Evolutionary conservation across 192 early-diverging fungal genomes (phyloP).

Genomic region (Backusella macrospora): DNA sequence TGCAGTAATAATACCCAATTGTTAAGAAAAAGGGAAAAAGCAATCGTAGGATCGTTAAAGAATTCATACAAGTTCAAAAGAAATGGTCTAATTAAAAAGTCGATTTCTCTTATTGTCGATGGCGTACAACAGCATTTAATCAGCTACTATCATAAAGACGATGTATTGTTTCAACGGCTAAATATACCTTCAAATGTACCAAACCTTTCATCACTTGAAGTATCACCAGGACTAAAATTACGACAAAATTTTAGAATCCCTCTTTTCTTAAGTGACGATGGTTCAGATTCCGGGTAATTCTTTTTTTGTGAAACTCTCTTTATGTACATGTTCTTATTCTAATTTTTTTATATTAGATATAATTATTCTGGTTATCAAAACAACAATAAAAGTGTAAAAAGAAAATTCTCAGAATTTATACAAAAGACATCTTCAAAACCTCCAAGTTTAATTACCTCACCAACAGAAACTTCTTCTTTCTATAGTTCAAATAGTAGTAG

Average conservation of each 20-base stretch:
- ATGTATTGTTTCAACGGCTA: constrained; percentile 51
- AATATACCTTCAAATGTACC: constrained; percentile 52
- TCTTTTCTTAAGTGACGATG: constrained; percentile 29
- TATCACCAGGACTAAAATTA: constrained; percentile 54
- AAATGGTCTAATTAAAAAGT: constrained; percentile 76
- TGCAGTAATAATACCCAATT: neutral
- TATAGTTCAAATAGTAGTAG: too few species aligned
- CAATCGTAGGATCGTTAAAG: constrained; percentile 54
- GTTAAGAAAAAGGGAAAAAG: constrained; percentile 48
- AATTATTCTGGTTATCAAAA: neutral
- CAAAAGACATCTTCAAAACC: neutral
- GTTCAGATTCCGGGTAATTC: constrained; percentile 14
- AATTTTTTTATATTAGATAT: neutral
- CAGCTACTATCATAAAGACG: constrained; percentile 61
- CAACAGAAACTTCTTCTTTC: neutral
- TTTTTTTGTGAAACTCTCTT: neutral
- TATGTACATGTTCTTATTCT: neutral
- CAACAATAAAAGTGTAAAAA: constrained; percentile 5
- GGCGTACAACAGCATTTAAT: constrained; percentile 60
- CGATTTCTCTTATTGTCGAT: constrained; percentile 71
- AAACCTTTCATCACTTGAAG: constrained; percentile 51
- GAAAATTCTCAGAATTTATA: constrained; percentile 18
- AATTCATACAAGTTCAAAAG: constrained; percentile 60
- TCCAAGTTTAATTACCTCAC: neutral
- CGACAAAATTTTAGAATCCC: constrained; percentile 61